These are phyloP conservation scores for Aspergillus alliaceus DNA, from an alignment of 2,329 filamentous ascomycete genomes.

Conservation along the genomic window DNA sequence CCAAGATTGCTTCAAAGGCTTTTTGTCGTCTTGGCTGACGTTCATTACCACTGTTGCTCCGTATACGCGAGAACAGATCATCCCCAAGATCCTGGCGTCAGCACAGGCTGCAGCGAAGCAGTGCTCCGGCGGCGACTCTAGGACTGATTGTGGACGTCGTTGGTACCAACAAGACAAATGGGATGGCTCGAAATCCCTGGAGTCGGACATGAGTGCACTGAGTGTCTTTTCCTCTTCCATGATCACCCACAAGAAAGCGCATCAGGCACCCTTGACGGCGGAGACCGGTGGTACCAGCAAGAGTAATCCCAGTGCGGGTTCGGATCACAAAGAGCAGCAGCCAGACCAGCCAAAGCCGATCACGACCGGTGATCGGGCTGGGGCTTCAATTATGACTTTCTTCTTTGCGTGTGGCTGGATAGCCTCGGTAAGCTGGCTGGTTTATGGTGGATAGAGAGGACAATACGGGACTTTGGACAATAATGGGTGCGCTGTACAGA, in stretches of 20 bases:
- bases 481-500: neutral
- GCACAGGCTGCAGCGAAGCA: slow-evolving; percentile 61
- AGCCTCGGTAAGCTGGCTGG: slow-evolving; percentile 30
- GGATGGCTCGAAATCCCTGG: slow-evolving; percentile 38
- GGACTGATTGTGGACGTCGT: slow-evolving; percentile 55
- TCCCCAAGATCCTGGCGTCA: slow-evolving; percentile 59
- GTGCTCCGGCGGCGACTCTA: slow-evolving; percentile 60
- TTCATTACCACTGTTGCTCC: slow-evolving; percentile 64
- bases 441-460: slow-evolving; percentile 20
- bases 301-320: slow-evolving; percentile 46
- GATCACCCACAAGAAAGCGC: slow-evolving; percentile 23
- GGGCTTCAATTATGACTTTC: slow-evolving; percentile 36
- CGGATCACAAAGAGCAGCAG: slow-evolving; percentile 11
- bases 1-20: slow-evolving; percentile 72
- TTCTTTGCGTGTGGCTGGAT: slow-evolving; percentile 30
- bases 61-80: slow-evolving; percentile 54
- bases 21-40: slow-evolving; percentile 67
- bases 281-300: slow-evolving; percentile 60
- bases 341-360: slow-evolving; percentile 21
- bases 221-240: slow-evolving; percentile 35
- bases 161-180: slow-evolving; percentile 39
- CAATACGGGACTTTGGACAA: no score
- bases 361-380: slow-evolving; percentile 37
- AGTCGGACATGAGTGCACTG: slow-evolving; percentile 44
- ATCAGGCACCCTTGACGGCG: slow-evolving; percentile 43